These are phyloP conservation scores for Sarocladiaceae sp. DNA, from an alignment of 2,329 filamentous ascomycete species.

Conservation along the genomic window DNA sequence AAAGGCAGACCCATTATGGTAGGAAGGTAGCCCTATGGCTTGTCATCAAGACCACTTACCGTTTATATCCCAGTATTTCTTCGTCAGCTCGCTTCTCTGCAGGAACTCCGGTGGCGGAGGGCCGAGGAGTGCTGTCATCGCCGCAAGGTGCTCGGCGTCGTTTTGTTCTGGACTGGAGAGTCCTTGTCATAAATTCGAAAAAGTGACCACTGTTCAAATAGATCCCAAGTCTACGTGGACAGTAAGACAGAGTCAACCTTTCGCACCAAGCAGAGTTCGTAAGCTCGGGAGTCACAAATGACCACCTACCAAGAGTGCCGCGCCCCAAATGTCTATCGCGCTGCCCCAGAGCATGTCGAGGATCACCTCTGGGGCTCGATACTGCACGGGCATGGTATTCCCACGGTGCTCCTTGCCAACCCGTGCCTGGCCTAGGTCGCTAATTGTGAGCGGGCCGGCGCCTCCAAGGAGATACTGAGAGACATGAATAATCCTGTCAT, in stretches of 20 bases:
- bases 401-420: slow-evolving; percentile 18
- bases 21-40: neutral
- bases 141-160: slow-evolving; percentile 21
- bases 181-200: slow-evolving; percentile 19
- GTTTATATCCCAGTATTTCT: slow-evolving; percentile 21
- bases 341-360: slow-evolving; percentile 27
- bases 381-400: slow-evolving; percentile 22
- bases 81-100: slow-evolving; percentile 14
- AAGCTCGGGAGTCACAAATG: neutral
- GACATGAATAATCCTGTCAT: slow-evolving; percentile 22
- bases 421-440: slow-evolving; percentile 31
- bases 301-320: slow-evolving; percentile 24
- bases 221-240: slow-evolving; percentile 19
- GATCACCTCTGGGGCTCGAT: slow-evolving; percentile 31
- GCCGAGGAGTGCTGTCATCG: slow-evolving; percentile 22
- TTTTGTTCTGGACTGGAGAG: slow-evolving; percentile 16
- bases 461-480: slow-evolving; percentile 26
- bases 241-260: slow-evolving; percentile 3
- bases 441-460: slow-evolving; percentile 23
- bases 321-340: slow-evolving; percentile 29
- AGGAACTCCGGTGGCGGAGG: slow-evolving; percentile 21
- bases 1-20: neutral
- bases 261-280: slow-evolving; percentile 1
- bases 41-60: slow-evolving; percentile 14
- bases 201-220: slow-evolving; percentile 16